phyloP scores from a whole-genome alignment of 495 filamentous ascomycete species.

The Articulospora tetracladia region DNA sequence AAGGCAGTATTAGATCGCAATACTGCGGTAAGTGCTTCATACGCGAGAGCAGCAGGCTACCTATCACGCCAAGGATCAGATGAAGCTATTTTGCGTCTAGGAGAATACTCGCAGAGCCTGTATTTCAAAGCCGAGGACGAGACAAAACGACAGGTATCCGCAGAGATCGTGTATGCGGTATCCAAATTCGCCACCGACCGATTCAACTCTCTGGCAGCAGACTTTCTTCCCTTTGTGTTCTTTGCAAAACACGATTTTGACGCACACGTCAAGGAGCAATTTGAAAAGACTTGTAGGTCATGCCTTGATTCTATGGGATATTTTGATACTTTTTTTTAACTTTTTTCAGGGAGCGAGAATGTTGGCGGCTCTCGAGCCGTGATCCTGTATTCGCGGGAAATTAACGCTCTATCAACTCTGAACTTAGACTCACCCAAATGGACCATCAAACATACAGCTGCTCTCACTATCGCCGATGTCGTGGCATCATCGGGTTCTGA shows the following conservation, averaged over 20 bases:
- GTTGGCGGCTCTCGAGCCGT: conserved; percentile 81
- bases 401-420: conserved; percentile 59
- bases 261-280: conserved; percentile 68
- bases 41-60: conserved; percentile 84
- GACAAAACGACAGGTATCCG: conserved; percentile 64
- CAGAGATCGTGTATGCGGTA: conserved; percentile 72
- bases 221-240: conserved; percentile 82
- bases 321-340: neutral
- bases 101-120: conserved; percentile 59
- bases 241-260: conserved; percentile 80
- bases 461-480: conserved; percentile 73
- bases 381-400: conserved; percentile 78
- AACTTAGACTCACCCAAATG: conserved; percentile 76
- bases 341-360: conserved; percentile 61
- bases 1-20: conserved; percentile 85
- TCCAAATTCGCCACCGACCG: conserved; percentile 87
- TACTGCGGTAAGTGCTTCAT: conserved; percentile 81
- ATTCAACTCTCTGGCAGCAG: conserved; percentile 70
- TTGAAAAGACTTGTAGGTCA: conserved; percentile 62
- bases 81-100: conserved; percentile 62
- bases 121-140: conserved; percentile 82
- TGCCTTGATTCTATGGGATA: neutral
- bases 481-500: conserved; percentile 51
- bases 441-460: conserved; percentile 84
- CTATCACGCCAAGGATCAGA: conserved; percentile 70